Base-by-base conservation (phyloP, 2,329 filamentous ascomycete genomes). In the Trichoderma sp. region DNA sequence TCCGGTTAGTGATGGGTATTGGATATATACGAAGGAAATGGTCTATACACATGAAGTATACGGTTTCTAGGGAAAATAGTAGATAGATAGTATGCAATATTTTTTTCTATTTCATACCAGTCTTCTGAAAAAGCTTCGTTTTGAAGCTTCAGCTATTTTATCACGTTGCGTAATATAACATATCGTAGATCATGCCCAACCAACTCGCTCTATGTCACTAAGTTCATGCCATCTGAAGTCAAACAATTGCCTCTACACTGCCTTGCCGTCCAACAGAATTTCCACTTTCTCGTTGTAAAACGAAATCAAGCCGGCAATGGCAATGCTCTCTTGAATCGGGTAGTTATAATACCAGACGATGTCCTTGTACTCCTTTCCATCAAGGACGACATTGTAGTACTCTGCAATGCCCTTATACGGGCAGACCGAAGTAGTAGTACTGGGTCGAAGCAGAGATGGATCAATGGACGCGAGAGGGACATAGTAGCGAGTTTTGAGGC, bases 231-330 rank as follows among this genome's bases (percentile, higher is more conserved):
- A 24, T 24, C 5, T 49, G 47, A 49, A 37, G 5, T 11, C n/a
- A 3, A 73, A 74, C 70, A 75, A 74, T 11, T 79, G 79, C n/a
- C 73, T 72, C 52, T 76, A 72, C 65, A 79, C 47, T 40, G 76
- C 70, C 66, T 78, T 74, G 0, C 88, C 88, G 70, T 88, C 86
- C 6, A 90, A 72, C 68, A 82, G 79, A n/a, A 91, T 83, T 70
- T 90, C 87, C 1, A 91, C 87, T 77, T 88, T 89, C 76, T 91
- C 89, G 71, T 91, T 90, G 72, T 91, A 91, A 70, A 91, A 91
- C 74, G 88, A 91, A 64, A 89, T 58, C 58, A 83, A 75, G 2
- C 88, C 88, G 1, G 85, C 85, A 70, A 91, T 81, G 2, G 77
- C 78, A 2, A 82, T 83, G 68, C 85, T 86, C 77, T 91, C 89